Evolutionary conservation across 2,329 filamentous ascomycete species (phyloP).

Genomic region (Paraphaeosphaeria minitans): DNA sequence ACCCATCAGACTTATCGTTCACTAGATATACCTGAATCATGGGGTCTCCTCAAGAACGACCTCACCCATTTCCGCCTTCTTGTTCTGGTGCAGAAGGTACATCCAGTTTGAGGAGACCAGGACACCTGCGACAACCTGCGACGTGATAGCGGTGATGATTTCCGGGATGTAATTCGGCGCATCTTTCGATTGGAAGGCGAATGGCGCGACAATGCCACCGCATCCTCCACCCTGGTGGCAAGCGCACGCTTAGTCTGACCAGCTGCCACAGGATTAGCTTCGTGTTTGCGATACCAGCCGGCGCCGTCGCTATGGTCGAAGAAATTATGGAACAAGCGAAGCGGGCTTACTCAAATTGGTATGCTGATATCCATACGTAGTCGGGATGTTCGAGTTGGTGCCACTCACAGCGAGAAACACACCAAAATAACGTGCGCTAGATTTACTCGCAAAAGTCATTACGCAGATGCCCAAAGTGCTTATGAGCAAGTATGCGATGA

Average conservation of each 20-base stretch:
- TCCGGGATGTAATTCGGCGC: slow-evolving; percentile 17
- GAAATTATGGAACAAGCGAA: background rate
- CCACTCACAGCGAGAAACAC: slow-evolving; percentile 16
- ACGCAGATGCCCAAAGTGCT: slow-evolving; percentile 13
- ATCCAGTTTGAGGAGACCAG: slow-evolving; percentile 13
- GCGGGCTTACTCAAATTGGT: slow-evolving; percentile 20
- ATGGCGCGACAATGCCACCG: slow-evolving; percentile 18
- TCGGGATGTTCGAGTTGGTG: slow-evolving; percentile 17
- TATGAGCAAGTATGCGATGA: slow-evolving; percentile 10
- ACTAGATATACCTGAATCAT: slow-evolving; percentile 18
- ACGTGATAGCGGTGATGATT: slow-evolving; percentile 18
- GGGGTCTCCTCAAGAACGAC: slow-evolving; percentile 14
- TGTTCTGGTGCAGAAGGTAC: slow-evolving; percentile 17
- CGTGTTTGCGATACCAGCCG: background rate
- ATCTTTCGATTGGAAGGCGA: slow-evolving; percentile 19
- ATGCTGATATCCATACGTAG: slow-evolving; percentile 16
- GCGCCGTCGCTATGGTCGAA: background rate
- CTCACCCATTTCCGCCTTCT: slow-evolving; percentile 15
- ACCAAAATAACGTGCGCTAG: slow-evolving; percentile 15
- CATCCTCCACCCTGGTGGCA: slow-evolving; percentile 18
- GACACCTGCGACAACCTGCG: slow-evolving; percentile 15
- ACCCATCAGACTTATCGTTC: background rate
- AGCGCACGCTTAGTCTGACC: slow-evolving; percentile 20
- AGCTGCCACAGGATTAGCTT: slow-evolving; percentile 9
- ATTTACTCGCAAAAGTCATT: slow-evolving; percentile 17